A percentile compares a stretch with the other conserved stretches of the same genome.
Evolutionary conservation across 2,329 filamentous ascomycete genomes (phyloP).

Genomic region (Aciculosporium take): DNA sequence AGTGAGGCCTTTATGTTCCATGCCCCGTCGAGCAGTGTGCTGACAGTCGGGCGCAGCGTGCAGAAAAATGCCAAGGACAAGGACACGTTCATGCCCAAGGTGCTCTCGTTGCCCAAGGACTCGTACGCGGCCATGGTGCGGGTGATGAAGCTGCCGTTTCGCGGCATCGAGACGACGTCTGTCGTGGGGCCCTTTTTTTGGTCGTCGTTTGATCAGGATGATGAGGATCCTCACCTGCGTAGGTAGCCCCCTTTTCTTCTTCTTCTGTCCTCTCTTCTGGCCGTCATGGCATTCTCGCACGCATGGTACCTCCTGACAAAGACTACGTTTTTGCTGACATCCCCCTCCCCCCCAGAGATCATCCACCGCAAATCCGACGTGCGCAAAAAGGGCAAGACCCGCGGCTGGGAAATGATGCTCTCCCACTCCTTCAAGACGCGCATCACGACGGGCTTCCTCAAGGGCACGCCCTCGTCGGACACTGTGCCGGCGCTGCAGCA

Average conservation of each 20-base stretch:
- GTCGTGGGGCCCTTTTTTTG: slow-evolving; percentile 52
- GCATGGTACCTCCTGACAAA: too few relatives aligned
- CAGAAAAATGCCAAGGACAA: slow-evolving; percentile 41
- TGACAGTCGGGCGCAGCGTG: slow-evolving; percentile 23
- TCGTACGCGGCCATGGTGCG: slow-evolving; percentile 43
- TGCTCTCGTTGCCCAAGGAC: slow-evolving; percentile 37
- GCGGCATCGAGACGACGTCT: slow-evolving; percentile 43
- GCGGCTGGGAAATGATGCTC: slow-evolving; percentile 51
- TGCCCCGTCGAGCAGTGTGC: not conserved
- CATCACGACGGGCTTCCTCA: slow-evolving; percentile 46
- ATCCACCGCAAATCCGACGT: slow-evolving; percentile 54
- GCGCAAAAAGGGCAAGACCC: slow-evolving; percentile 47
- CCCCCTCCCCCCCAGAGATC: slow-evolving; percentile 28
- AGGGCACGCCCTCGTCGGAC: slow-evolving; percentile 45
- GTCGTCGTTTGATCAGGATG: slow-evolving; percentile 41
- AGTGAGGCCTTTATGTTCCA: slow-evolving; percentile 13
- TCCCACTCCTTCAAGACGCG: slow-evolving; percentile 39
- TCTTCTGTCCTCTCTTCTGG: not conserved
- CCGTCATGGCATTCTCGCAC: too few relatives aligned
- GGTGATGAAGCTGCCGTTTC: slow-evolving; percentile 37
- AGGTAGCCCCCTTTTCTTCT: slow-evolving; percentile 14
- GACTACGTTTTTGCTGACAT: too few relatives aligned
- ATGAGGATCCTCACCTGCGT: slow-evolving; percentile 43
- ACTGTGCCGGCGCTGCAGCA: slow-evolving; percentile 35
- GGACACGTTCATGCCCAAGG: slow-evolving; percentile 42